phyloP scores from a whole-genome alignment of 116 monocot genomes.

The Dioscorea cayenensis region DNA sequence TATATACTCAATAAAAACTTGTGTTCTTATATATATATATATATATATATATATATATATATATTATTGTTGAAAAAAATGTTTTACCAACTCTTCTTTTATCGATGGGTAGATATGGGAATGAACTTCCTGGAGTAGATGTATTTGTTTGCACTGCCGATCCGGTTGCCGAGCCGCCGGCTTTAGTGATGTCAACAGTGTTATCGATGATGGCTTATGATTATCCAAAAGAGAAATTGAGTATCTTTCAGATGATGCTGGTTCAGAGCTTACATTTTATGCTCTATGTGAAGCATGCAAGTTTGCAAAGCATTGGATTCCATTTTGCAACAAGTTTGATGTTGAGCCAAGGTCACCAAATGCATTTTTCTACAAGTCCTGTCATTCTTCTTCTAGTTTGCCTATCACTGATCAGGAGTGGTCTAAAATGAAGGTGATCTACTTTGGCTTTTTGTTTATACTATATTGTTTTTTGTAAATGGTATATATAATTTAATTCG shows the following conservation, averaged over 20 bases:
- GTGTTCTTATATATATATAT: not conserved
- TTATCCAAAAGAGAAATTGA: conserved; percentile 51
- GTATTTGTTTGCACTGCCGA: conserved; percentile 64
- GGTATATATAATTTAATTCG: not conserved
- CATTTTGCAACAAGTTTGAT: conserved; percentile 43
- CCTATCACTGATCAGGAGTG: conserved; percentile 7
- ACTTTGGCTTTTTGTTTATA: no score
- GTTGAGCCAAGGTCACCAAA: conserved; percentile 48
- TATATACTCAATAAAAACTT: not conserved
- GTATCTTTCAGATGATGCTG: conserved; percentile 63
- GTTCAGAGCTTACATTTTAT: conserved; percentile 57
- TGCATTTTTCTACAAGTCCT: conserved; percentile 17
- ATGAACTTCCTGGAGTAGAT: conserved; percentile 36
- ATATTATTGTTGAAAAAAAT: no score
- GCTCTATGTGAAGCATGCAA: conserved; percentile 45
- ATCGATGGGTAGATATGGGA: conserved; percentile 12
- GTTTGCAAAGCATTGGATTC: conserved; percentile 57
- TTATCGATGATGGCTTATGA: conserved; percentile 54
- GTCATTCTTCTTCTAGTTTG: not conserved
- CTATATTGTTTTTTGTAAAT: no score
- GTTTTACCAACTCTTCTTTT: no score
- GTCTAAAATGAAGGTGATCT: conserved; percentile 17
- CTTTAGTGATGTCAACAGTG: conserved; percentile 45
- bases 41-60: no score
- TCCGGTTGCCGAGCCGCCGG: conserved; percentile 48